A percentile compares a stretch with the other conserved stretches of the same genome.
Evolutionary conservation across 345 rosid species (phyloP).

Genomic region (Ricinus communis): DNA sequence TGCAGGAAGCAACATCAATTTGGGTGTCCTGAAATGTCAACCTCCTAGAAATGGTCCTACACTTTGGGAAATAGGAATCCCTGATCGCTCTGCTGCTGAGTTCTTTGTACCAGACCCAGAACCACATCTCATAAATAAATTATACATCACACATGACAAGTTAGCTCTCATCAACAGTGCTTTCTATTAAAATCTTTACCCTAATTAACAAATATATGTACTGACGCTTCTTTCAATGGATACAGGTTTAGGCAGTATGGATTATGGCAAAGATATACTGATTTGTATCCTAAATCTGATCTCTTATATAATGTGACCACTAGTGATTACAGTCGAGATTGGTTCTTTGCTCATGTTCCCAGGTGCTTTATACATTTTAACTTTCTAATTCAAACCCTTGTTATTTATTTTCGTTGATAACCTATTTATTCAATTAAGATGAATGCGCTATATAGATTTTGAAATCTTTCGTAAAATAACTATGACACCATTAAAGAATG

Average conservation of each 20-base stretch:
- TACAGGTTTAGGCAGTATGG: conserved; percentile 38
- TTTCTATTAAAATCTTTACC: neutral
- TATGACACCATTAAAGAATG: too few species aligned
- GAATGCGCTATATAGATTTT: too few species aligned
- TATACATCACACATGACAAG: conserved; percentile 39
- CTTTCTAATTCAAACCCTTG: too few species aligned
- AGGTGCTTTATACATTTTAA: conserved; percentile 34
- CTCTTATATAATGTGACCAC: conserved; percentile 14
- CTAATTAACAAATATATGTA: neutral
- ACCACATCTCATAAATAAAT: conserved; percentile 44
- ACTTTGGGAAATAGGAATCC: conserved; percentile 83
- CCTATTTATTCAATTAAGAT: too few species aligned
- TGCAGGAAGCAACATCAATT: conserved; percentile 44
- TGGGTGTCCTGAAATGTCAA: conserved; percentile 42
- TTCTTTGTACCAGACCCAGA: conserved; percentile 65
- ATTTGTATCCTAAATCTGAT: conserved; percentile 24
- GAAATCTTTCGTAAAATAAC: too few species aligned
- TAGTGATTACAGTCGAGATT: conserved; percentile 26
- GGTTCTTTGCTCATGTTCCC: conserved; percentile 84
- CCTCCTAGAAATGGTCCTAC: conserved; percentile 81
- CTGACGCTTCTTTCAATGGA: neutral
- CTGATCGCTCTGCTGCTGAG: conserved; percentile 79
- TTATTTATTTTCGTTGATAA: too few species aligned
- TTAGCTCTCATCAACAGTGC: neutral
- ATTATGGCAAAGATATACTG: conserved; percentile 27